Evolutionary conservation across 306 rosid genomes (phyloP).

Genomic region (Rosa chinensis): DNA sequence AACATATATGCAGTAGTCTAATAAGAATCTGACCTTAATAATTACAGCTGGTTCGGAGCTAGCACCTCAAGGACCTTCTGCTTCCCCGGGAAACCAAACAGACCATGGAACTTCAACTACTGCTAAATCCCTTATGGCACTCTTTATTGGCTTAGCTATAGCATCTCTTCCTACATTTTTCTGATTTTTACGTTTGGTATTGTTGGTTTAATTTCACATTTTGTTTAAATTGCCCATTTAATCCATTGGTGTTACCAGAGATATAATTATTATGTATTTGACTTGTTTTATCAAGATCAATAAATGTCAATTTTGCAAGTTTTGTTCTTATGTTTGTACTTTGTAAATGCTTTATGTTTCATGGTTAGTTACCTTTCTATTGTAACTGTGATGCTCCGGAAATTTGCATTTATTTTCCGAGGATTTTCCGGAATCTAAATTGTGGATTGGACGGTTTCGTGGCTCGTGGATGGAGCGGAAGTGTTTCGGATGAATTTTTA

Average conservation of each 20-base stretch:
- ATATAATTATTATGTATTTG: background rate
- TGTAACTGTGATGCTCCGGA: no score
- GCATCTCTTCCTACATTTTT: conserved; percentile 25
- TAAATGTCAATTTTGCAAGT: background rate
- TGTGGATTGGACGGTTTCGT: no score
- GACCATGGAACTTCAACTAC: conserved; percentile 19
- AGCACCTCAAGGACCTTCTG: conserved; percentile 15
- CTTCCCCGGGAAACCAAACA: background rate
- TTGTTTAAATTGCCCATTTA: background rate
- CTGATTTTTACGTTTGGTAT: conserved; percentile 12
- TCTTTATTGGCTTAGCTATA: conserved; percentile 28
- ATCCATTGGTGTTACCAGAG: conserved; percentile 10
- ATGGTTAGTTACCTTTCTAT: no score
- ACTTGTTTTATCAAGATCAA: background rate
- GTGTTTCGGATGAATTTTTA: no score
- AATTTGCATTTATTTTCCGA: no score
- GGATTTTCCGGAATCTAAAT: no score
- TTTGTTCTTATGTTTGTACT: no score
- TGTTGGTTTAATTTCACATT: background rate
- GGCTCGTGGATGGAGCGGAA: no score
- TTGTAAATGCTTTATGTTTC: no score
- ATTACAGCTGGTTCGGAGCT: background rate
- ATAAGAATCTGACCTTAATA: background rate
- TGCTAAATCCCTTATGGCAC: conserved; percentile 8
- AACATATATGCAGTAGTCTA: background rate